Evolutionary conservation across 805 yeast genomes (phyloP), one percentile per base, ranked within the genome.

Genomic region (Helenozyma rhizophorensis): DNA sequence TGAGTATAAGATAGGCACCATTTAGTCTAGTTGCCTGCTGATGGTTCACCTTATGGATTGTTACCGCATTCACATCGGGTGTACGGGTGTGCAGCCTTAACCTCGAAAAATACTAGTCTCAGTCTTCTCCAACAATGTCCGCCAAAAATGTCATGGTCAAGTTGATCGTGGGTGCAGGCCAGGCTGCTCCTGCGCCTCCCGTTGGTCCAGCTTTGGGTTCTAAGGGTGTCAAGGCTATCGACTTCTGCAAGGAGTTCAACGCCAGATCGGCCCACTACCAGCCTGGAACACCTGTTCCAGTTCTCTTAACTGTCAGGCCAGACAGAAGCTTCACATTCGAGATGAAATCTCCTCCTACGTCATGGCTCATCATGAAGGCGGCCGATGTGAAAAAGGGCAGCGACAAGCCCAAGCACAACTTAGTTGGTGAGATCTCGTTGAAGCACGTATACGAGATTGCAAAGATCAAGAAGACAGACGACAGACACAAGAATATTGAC

Each of bases 201-300:
- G 97, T 93, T 18, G 98, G 98, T 45, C 98, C 98, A 28, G 98
- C 97, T 0, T 70, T 93, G 30, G 98, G 98, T 47, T 90, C 97
- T 39, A 90, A 90, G 60, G 98, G 98, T 70, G 95, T 93, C 28
- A 93, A 93, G 58, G 97, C 97, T 43, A 93, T 93, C 53, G 98
- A 93, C 60, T 93, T 93, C 53, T 90, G 97, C 66, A 93, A 93
- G 61, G 97, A 93, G 57, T 93, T 93, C 70, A 93, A 93, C 58
- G 98, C 98, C 16, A 80, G 96, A 59, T 88, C 97, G 9, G 95
- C 96, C 6, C 79, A 80, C 45, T 83, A 76, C 54, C 74, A 74
- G 33, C 87, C 94, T 11, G 97, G 95, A 27, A 76, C 77, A 1
- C 98, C 98, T 10, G 75, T 90, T 28, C 98, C 98, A 1, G 89